phyloP scores from a whole-genome alignment of 192 early-diverging fungal species.

The Coemansia javaensis region DNA sequence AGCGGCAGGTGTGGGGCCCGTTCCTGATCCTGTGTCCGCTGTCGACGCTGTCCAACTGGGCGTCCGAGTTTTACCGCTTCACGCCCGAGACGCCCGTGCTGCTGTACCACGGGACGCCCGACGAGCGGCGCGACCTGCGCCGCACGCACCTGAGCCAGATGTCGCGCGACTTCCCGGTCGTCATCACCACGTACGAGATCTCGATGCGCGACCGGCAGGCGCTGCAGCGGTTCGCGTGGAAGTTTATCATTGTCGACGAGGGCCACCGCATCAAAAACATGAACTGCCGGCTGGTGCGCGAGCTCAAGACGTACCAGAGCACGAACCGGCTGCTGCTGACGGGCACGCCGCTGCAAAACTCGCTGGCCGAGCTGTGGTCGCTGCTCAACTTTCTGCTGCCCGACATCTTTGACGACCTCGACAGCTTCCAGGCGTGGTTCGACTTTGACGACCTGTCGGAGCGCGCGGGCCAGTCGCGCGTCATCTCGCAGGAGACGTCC shows the following conservation, averaged over 20 bases:
- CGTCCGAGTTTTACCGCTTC: constrained; percentile 84
- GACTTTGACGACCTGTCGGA: constrained; percentile 72
- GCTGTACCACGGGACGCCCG: constrained; percentile 76
- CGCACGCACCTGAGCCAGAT: constrained; percentile 60
- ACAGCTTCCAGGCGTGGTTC: constrained; percentile 84
- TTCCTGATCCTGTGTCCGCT: constrained; percentile 87
- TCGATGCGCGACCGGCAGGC: constrained; percentile 76
- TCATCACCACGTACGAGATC: constrained; percentile 90
- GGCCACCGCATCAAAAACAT: constrained; percentile 97
- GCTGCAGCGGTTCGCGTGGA: constrained; percentile 68
- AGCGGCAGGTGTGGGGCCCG: constrained; percentile 77
- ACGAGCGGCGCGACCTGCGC: constrained; percentile 66
- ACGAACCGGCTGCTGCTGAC: constrained; percentile 87
- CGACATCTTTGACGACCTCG: constrained; percentile 88
- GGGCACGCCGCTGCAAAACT: constrained; percentile 94
- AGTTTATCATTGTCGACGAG: constrained; percentile 92
- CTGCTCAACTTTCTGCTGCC: constrained; percentile 92
- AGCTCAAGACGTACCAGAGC: constrained; percentile 77
- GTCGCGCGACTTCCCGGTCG: constrained; percentile 69
- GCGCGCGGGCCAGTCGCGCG: constrained; percentile 56
- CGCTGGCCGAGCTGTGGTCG: constrained; percentile 90
- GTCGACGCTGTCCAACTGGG: constrained; percentile 91
- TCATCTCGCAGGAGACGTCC: constrained; percentile 62
- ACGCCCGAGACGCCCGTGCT: constrained; percentile 73
- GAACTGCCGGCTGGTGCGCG: constrained; percentile 82